Conservation (phyloP, 106 monocot genomes). For the Dioscorea alata region DNA sequence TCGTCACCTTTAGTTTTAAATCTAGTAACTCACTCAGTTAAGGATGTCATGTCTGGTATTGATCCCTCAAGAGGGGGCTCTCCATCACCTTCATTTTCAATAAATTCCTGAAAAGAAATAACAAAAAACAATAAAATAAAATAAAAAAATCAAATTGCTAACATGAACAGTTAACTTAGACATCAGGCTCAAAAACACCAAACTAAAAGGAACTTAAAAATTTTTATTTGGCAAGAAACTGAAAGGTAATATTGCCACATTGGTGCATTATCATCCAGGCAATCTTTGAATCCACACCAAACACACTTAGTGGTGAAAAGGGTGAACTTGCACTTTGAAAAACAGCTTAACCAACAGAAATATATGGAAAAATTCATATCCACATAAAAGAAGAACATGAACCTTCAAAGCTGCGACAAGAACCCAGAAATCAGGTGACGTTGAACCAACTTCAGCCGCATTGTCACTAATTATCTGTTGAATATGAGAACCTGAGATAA, state of each 20-base stretch:
- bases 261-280: no score
- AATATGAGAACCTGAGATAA: conserved; percentile 56
- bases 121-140: not conserved
- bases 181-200: no score
- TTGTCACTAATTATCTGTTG: conserved; percentile 67
- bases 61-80: conserved; percentile 98
- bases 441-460: conserved; percentile 59
- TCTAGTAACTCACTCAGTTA: conserved; percentile 70
- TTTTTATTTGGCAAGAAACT: no score
- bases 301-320: no score
- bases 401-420: conserved; percentile 98
- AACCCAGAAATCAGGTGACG: conserved; percentile 91
- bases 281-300: no score
- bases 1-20: not conserved
- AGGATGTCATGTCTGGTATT: conserved; percentile 99
- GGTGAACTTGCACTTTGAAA: no score
- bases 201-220: no score
- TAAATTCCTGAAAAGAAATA: conserved; percentile 65
- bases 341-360: no score
- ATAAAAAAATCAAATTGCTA: no score
- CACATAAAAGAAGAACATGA: not conserved
- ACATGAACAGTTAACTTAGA: no score
- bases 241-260: no score
- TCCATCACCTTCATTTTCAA: conserved; percentile 81
- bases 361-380: no score